phyloP scores from a whole-genome alignment of 345 rosid species.

The Carallia pectinifolia region DNA sequence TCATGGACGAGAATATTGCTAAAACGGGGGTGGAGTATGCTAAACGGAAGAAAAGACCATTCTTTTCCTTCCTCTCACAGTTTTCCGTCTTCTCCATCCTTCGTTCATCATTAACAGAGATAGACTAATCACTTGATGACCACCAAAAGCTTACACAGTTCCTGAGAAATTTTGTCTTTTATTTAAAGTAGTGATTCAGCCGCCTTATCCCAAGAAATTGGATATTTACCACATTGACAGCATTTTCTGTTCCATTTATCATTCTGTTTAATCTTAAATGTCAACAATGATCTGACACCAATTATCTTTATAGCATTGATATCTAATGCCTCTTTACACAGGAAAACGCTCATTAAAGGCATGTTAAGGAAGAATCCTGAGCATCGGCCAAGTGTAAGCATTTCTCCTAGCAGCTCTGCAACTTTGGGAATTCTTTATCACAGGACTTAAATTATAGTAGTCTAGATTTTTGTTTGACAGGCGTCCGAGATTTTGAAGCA shows the following conservation, averaged over 20 bases:
- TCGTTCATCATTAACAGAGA: no score
- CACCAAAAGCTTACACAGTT: not conserved
- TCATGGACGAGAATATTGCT: no score
- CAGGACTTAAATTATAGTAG: conserved; percentile 20
- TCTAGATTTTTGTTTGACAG: conserved; percentile 37
- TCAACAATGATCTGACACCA: not conserved
- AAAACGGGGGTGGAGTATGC: no score
- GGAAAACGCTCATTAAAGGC: conserved; percentile 86
- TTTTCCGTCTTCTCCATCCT: no score
- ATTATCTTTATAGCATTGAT: conserved; percentile 1
- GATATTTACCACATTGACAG: not conserved
- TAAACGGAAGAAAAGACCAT: no score
- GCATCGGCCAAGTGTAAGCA: conserved; percentile 88
- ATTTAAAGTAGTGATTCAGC: not conserved
- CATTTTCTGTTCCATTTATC: not conserved
- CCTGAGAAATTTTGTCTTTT: not conserved
- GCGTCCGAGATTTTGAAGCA: conserved; percentile 96
- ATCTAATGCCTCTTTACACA: conserved; percentile 33
- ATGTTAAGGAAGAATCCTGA: conserved; percentile 97
- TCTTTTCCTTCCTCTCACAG: no score
- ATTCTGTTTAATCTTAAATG: not conserved
- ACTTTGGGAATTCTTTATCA: conserved; percentile 17
- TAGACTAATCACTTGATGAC: not conserved
- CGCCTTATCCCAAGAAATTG: not conserved
- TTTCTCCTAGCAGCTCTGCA: conserved; percentile 18